Conservation (phyloP, 441 rosid species). For the Metrosideros polymorpha region DNA sequence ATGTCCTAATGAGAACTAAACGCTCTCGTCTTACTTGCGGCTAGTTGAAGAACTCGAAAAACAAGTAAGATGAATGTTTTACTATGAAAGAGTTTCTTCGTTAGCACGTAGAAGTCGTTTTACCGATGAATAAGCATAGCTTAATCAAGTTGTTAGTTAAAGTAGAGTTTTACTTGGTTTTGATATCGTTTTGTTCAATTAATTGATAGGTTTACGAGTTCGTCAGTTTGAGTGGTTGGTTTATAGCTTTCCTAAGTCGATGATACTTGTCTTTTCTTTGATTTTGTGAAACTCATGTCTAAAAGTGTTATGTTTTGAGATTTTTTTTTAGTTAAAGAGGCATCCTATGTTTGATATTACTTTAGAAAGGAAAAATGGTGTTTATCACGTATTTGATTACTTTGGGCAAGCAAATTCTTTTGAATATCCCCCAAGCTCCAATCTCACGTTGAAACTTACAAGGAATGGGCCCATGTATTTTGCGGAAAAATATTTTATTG, state of each 20-base stretch:
- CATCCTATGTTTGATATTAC: neutral
- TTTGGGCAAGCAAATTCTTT: neutral
- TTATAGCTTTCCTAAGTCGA: too few species aligned
- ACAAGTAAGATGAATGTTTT: too few species aligned
- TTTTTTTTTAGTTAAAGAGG: neutral
- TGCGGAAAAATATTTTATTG: neutral
- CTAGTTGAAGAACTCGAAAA: too few species aligned
- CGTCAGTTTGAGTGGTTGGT: too few species aligned
- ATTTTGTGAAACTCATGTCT: neutral
- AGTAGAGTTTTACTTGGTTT: neutral
- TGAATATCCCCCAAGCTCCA: neutral
- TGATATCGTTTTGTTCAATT: neutral
- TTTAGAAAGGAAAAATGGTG: neutral
- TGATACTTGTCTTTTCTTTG: neutral
- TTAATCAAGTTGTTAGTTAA: neutral
- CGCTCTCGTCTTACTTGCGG: too few species aligned
- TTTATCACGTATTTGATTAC: neutral
- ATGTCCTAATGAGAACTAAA: too few species aligned
- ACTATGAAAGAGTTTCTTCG: neutral
- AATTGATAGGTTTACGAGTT: too few species aligned
- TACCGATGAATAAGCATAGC: neutral
- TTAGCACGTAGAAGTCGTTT: neutral
- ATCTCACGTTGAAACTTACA: neutral
- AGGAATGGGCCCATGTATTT: neutral
- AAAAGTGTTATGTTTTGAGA: too few species aligned